Conservation (phyloP, 805 yeast species). For the Yamadazyma nakazawae region DNA sequence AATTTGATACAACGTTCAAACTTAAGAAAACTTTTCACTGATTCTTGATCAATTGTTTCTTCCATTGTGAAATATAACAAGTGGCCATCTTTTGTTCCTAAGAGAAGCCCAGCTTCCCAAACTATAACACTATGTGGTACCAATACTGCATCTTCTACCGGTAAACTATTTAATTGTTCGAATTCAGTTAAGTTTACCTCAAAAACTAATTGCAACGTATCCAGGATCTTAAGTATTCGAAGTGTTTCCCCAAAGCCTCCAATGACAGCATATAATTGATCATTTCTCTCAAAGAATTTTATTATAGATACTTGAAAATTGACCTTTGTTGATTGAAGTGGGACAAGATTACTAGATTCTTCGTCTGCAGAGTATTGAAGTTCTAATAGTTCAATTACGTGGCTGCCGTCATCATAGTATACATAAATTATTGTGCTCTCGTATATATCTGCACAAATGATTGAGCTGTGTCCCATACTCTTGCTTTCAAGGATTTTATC, state of each 20-base stretch:
- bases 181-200: not conserved
- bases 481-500: not conserved
- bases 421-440: constrained; percentile 1
- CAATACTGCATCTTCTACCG: constrained; percentile 3
- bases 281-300: constrained; percentile 5
- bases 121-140: constrained; percentile 22
- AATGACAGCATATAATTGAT: constrained; percentile 5
- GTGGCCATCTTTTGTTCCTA: constrained; percentile 36
- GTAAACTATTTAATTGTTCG: not conserved
- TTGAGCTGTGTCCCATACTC: not conserved
- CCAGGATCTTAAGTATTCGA: not conserved
- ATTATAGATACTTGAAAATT: constrained; percentile 15
- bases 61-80: constrained; percentile 17
- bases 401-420: not conserved
- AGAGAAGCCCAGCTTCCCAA: constrained; percentile 10
- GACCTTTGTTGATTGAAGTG: not conserved
- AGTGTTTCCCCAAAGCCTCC: constrained; percentile 21
- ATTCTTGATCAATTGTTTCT: not conserved
- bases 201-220: not conserved
- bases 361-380: not conserved
- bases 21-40: not conserved
- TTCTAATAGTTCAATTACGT: constrained; percentile 1
- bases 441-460: constrained; percentile 1
- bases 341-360: not conserved
- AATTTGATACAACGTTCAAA: constrained; percentile 20